Evolutionary conservation across 768 basidiomycete species (phyloP).

Genomic region (Phylloporus scabripes): DNA sequence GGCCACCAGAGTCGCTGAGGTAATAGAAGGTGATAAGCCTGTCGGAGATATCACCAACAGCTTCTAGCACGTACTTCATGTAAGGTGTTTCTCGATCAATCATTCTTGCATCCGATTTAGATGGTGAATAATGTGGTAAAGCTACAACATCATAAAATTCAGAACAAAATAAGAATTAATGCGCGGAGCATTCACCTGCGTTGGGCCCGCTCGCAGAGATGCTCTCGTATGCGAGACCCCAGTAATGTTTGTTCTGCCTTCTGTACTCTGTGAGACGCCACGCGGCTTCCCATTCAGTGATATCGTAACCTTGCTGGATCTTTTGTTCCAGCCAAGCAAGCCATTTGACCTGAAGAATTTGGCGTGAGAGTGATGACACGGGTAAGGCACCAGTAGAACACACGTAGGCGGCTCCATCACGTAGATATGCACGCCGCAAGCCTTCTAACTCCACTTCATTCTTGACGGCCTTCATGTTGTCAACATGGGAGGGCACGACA

Average conservation of each 20-base stretch:
- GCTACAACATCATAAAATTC: conserved; percentile 37
- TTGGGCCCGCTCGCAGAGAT: conserved; percentile 89
- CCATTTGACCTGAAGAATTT: conserved; percentile 54
- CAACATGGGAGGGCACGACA: conserved; percentile 61
- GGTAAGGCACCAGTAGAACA: conserved; percentile 31
- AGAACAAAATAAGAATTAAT: neutral
- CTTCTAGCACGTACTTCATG: conserved; percentile 60
- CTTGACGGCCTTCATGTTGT: conserved; percentile 82
- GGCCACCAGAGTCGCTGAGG: conserved; percentile 83
- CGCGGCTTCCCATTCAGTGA: conserved; percentile 91
- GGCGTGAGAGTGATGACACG: conserved; percentile 8
- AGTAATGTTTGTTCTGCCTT: conserved; percentile 62
- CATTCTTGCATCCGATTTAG: conserved; percentile 57
- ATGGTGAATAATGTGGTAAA: conserved; percentile 87
- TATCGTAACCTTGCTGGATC: conserved; percentile 66
- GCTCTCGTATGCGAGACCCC: conserved; percentile 84
- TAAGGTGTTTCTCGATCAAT: conserved; percentile 81
- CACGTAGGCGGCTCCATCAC: conserved; percentile 84
- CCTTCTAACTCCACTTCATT: conserved; percentile 84
- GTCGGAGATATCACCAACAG: conserved; percentile 10
- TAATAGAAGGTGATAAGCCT: conserved; percentile 12
- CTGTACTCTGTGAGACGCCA: conserved; percentile 77
- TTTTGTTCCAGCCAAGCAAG: conserved; percentile 88
- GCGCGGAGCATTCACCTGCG: conserved; percentile 45
- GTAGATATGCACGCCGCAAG: conserved; percentile 73